These are phyloP conservation scores for Sporisorium scitamineum DNA, from an alignment of 1,284 basidiomycete species.

Conservation along the genomic window DNA sequence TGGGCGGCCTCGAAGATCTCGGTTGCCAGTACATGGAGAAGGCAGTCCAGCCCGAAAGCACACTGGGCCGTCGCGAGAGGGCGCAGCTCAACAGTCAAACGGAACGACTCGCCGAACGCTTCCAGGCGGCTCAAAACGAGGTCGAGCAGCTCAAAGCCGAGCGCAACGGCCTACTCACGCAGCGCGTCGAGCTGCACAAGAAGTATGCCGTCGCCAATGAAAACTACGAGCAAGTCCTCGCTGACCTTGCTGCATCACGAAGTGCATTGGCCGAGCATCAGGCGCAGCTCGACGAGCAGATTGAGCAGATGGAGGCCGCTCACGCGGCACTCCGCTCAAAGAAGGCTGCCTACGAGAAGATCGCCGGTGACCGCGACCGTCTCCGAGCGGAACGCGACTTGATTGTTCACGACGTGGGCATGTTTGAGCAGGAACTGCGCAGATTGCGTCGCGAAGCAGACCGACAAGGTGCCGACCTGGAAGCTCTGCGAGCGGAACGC, in stretches of 20 bases:
- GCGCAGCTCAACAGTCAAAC: conserved; percentile 22
- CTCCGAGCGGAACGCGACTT: conserved; percentile 44
- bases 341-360: conserved; percentile 35
- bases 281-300: conserved; percentile 58
- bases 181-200: conserved; percentile 45
- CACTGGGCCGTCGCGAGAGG: conserved; percentile 14
- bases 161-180: conserved; percentile 39
- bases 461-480: conserved; percentile 51
- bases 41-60: conserved; percentile 17
- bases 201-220: conserved; percentile 45
- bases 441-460: conserved; percentile 46
- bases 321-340: conserved; percentile 45
- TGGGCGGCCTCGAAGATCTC: conserved; percentile 40
- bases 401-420: conserved; percentile 53
- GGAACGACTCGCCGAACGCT: conserved; percentile 42
- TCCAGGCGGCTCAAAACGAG: conserved; percentile 39
- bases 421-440: conserved; percentile 52
- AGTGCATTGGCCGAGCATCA: conserved; percentile 49
- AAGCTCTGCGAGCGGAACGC: conserved; percentile 39
- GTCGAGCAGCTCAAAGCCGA: conserved; percentile 48
- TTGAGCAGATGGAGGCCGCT: conserved; percentile 47
- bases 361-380: conserved; percentile 50
- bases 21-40: conserved; percentile 30
- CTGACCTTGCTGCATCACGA: conserved; percentile 39
- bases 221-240: conserved; percentile 36